Evolutionary conservation across 108 stramenopile genomes (phyloP), one percentile per base, ranked within the genome.

Genomic region (Nitzschia inconspicua): DNA sequence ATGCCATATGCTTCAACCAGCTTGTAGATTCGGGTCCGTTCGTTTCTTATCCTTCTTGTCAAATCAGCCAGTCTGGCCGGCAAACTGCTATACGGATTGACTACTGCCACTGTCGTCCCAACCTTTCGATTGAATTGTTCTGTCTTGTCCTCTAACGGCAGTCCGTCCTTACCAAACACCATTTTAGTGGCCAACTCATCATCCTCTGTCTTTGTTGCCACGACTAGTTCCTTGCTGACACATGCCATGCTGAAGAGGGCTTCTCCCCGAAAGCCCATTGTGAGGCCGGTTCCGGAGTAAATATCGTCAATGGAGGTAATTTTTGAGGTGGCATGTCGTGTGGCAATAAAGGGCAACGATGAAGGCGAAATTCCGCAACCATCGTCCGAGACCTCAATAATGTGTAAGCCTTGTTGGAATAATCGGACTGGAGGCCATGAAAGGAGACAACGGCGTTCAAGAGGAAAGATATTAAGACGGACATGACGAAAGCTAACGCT

Each of bases 321-420:
- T 63, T 96, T 96, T 51, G 75, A 78, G 2, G 95, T 96, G n/a
- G 89, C 83, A 63, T 96, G 88, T 43, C 86, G 82, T 36, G 54
- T 64, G 16, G 90, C 90, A 57, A 96, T 42, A 24, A 69, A 65
- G 10, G 70, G 70, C 30, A 86, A 71, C 3, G 79, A 83, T 13
- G 41, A 61, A 7, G 41, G 57, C 5, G 88, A 82, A 19, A 96
- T 82, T 13, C 95, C 95, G 31, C 24, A 50, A 8, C 91, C 95
- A 63, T 96, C 88, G 57, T 96, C 95, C 0, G 80, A 72, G 2
- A 94, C 88, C 72, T 93, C 92, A 26, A 95, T 78, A n/a, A 81
- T 72, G 19, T 80, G 80, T 4, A 83, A 50, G 3, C 94, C 91
- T 60, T 84, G 85, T 63, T 85, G 76, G 63, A 88, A 76, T 25